Evolutionary conservation across 371 early-diverging fungal species (phyloP), one percentile per base, ranked within the genome.

Genomic region (Actinomortierella wolfii): DNA sequence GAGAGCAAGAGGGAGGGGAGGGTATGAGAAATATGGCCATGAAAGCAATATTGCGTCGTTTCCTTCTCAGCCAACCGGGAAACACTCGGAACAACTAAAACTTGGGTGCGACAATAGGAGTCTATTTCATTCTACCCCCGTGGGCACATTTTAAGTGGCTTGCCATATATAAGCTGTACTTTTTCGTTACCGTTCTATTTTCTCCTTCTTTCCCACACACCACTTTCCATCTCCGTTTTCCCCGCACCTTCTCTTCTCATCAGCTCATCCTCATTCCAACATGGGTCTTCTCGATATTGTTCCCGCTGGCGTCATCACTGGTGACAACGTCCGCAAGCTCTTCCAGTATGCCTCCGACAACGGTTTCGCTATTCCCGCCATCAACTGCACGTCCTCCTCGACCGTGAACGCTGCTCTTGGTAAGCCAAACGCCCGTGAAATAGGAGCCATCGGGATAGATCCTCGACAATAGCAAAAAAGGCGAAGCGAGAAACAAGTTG

Each of bases 321-420:
- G 95, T 64, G 88, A 94, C 74, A 82, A 93, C 77, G 84, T 94
- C 67, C 83, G 85, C 78, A 94, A 94, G 87, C 78, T 94, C 60
- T 91, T 91, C 60, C 81, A 85, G 62, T 93, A 94, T 63, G 93
- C 93, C 52, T 87, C 86, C 63, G 84, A 90, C 70, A 81, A 94
- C 68, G 76, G 82, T 42, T 94, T 93, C 64, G 95, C 95, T 65
- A 95, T 95, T 77, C 94, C 95, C 56, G 94, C 95, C 57, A 89
- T 95, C 81, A 95, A 95, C 87, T 93, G 93, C 86, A 94, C 94
- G 67, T 89, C 92, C 56, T 91, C 94, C 47, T 93, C 93, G 60
- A 93, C 94, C 61, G 76, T 94, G 76, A 95, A 94, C 73, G 95
- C 95, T 57, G 87, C 88, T 48, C 87, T 95, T 51, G 74, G 74